Conservation (phyloP, 176 grass and related monocot genomes). For the Saccharum spontaneum region DNA sequence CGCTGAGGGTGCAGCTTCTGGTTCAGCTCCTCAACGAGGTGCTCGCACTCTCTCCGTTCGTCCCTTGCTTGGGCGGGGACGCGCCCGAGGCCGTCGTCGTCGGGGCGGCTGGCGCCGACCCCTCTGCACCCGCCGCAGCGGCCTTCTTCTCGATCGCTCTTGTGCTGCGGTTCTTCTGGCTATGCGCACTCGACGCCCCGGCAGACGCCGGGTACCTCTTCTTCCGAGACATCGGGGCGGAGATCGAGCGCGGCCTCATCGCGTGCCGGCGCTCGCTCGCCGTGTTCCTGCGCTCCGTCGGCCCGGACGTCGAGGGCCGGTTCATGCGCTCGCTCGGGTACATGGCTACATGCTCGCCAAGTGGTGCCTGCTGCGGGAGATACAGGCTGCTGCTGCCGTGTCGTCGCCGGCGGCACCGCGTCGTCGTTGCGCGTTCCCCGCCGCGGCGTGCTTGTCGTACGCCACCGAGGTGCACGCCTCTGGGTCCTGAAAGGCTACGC, state of each 20-base stretch:
- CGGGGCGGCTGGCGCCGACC: constrained; percentile 1
- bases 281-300: constrained; percentile 52
- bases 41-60: constrained; percentile 47
- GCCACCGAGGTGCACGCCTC: constrained; percentile 54
- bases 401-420: not conserved
- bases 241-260: constrained; percentile 43
- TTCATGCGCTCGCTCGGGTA: constrained; percentile 86
- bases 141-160: constrained; percentile 65
- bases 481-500: constrained; percentile 71
- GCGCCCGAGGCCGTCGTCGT: not conserved
- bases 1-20: constrained; percentile 43
- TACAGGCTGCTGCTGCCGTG: constrained; percentile 20
- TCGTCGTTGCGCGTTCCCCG: constrained; percentile 1
- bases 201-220: constrained; percentile 73
- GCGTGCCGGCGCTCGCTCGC: constrained; percentile 36
- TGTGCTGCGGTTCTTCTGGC: constrained; percentile 80
- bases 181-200: constrained; percentile 65
- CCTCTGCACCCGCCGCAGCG: not conserved
- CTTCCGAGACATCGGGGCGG: constrained; percentile 49
- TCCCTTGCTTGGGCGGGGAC: constrained; percentile 21
- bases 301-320: constrained; percentile 64
- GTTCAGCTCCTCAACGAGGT: constrained; percentile 66
- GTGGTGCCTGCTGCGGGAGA: constrained; percentile 78
- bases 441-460: constrained; percentile 55
- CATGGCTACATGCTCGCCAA: constrained; percentile 95